Evolutionary conservation across 495 filamentous ascomycete genomes (phyloP), one percentile per base, ranked within the genome.

Genomic region (Hyaloscypha finlandica): DNA sequence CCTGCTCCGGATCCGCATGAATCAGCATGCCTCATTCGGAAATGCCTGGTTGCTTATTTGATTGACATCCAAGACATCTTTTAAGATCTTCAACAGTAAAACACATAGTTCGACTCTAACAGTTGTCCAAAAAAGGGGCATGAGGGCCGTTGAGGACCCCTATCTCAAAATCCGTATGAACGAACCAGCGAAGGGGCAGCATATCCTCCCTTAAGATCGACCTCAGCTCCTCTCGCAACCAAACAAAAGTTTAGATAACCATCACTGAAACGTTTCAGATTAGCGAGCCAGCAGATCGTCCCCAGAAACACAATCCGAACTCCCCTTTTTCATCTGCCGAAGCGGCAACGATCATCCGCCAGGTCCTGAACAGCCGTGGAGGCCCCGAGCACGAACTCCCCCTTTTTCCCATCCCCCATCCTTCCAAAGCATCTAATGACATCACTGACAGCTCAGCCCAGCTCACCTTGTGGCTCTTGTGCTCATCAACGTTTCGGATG

Each of bases 211-310:
- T 48, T 19, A 6, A 48, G 42, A 48, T 48, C 42, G 16, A 48
- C 42, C 16, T 48, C 42, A 48, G 4, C 42, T 14, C 42, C 42
- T 19, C 16, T 48, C 42, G 42, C 42, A 48, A 48, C 6, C 42
- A 48, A 48, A 48, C 42, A 48, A 48, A 48, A 16, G 4, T 48
- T 4, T 19, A 48, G 42, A 48, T 48, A 48, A 48, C 42, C 42
- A 48, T 4, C 42, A 22, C 54, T 66, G 63, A 66, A 66, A 66
- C 63, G 55, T 66, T 48, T 52, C 63, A 66, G 56, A 59, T 53
- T 59, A 39, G 35, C 63, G 55, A 66, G 16, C 31, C 22, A 55
- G 59, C 37, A 14, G 42, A 48, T 37, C 12, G 37, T 25, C 59
- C 22, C 37, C 25, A 22, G 37, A 33, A 39, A 62, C 37, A 29